Evolutionary conservation across 352 stramenopile genomes (phyloP).

Genomic region (Globisporangium iwayamae): DNA sequence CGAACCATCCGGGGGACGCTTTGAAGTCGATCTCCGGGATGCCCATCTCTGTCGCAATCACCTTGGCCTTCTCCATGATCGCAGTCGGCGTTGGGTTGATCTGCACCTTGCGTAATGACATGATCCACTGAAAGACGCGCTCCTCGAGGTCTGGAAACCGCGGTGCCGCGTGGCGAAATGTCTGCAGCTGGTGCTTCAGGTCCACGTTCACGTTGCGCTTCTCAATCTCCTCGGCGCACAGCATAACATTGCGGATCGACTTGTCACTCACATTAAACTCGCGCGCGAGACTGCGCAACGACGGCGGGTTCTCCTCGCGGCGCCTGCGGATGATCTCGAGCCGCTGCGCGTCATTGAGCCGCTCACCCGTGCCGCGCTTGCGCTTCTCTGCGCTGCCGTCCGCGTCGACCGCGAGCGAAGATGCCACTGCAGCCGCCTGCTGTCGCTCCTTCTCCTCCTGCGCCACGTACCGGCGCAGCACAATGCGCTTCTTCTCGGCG

Average conservation of each 20-base stretch:
- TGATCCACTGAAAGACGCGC: slow-evolving; percentile 14
- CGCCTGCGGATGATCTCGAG: slow-evolving; percentile 19
- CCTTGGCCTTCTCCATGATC: slow-evolving; percentile 14
- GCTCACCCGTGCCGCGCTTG: slow-evolving; percentile 14
- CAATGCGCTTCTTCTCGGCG: slow-evolving; percentile 13
- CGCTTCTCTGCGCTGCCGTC: slow-evolving; percentile 7
- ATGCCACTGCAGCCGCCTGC: not conserved
- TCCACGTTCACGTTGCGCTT: slow-evolving; percentile 17
- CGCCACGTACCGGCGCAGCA: slow-evolving; percentile 14
- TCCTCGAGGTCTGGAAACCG: slow-evolving; percentile 15
- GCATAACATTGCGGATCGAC: slow-evolving; percentile 19
- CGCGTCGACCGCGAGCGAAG: not conserved
- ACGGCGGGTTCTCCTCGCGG: slow-evolving; percentile 16
- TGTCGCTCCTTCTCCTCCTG: slow-evolving; percentile 14
- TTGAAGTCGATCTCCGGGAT: slow-evolving; percentile 16
- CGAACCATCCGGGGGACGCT: slow-evolving; percentile 14
- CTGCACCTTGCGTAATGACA: slow-evolving; percentile 2
- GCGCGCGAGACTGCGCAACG: slow-evolving; percentile 15
- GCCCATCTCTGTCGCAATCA: slow-evolving; percentile 11
- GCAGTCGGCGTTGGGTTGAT: slow-evolving; percentile 11
- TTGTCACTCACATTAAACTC: slow-evolving; percentile 18
- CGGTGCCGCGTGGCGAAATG: slow-evolving; percentile 13
- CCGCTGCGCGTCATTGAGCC: slow-evolving; percentile 18
- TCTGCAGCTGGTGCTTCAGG: slow-evolving; percentile 11
- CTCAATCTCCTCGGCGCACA: slow-evolving; percentile 11